Evolutionary conservation across 495 filamentous ascomycete species (phyloP), one percentile per base, ranked within the genome.

Genomic region (Friedmanniomyces endolithicus): DNA sequence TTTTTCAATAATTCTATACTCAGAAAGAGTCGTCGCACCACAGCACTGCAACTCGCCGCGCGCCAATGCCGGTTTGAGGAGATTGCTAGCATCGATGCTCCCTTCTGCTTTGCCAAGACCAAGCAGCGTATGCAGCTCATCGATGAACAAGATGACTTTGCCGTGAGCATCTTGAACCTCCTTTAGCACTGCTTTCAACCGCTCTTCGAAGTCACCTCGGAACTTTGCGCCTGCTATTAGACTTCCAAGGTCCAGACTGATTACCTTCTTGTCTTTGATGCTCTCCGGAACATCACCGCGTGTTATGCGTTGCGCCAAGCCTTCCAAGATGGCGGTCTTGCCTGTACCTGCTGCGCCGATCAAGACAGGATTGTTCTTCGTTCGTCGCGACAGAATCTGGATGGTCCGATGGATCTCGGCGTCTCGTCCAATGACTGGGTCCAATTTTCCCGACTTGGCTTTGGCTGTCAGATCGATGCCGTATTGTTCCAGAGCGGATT

Each of bases 181-280:
- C 63, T 85, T 90, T 55, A 98, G 67, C 11, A 97, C 88, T 49
- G 80, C 78, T 68, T 98, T 98, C 43, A 97, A 65, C 31, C 92
- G 79, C 65, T 98, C 92, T 66, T 98, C 92, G 54, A 98, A 97
- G 61, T 98, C 92, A 48, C 92, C 92, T 48, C 92, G 74, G 57
- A 90, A 98, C 65, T 95, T 97, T 11, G 92, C 89, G 37, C 92
- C 92, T 14, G 92, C 94, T 63, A 98, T 96, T 16, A 98, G 74
- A 23, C 85, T 86, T 1, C 92, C 92, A 0, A 98, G 73, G 61
- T 98, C 92, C 50, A 97, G 68, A 11, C 83, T 74, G 51, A 97
- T 78, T 12, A 98, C 92, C 34, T 81, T 75, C 67, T 97, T 98
- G 59, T 94, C 82, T 70, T 96, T 95, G 71, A 98, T 86, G 63